Base-by-base conservation (phyloP, 768 basidiomycete genomes). In the Mycena rebaudengoi region DNA sequence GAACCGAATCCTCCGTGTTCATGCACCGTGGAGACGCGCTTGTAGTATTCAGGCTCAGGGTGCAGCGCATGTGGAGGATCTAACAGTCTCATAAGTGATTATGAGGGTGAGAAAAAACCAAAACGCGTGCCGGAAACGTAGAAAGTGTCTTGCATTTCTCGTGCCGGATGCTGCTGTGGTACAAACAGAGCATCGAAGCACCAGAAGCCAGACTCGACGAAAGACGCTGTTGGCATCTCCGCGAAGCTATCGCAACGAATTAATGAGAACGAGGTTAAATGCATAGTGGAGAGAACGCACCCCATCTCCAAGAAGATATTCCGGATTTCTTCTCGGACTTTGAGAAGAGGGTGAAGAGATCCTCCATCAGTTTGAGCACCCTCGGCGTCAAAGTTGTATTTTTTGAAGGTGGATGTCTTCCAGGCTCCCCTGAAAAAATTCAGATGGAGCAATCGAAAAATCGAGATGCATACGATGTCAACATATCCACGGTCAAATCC, bases 281-380 rank as follows among this genome's bases (percentile, higher is more conserved):
- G 40, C 21, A 63, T 20, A 26, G 30, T 29, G 7, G 52, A 14
- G 53, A 25, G 44, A 7, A 76, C 87, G 53, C 65, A 98, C 97
- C 98, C 98, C 96, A 99, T 99, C 76, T 99, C 98, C 69, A 99
- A 85, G 85, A 99, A 99, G 72, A 99, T 98, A 75, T 92, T 92
- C 53, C 96, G 86, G 73, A 99, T 94, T 76, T 99, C 98, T 79
- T 99, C 98, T 58, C 98, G 86, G 25, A 99, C 98, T 82, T 99
- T 99, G 60, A 99, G 87, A 32, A 99, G 84, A 16, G 98, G 98
- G 77, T 99, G 98, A 29, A 99, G 82, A 14, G 96, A 95, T 39
- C 98, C 98, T 29, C 96, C 95, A 37, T 87, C 86, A 4, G 96
- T 90, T 10, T 91, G 93, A 28, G 90, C 87, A 53, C 98, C 98